These are phyloP conservation scores for Pythium dissotocum DNA, from an alignment of 352 stramenopile species.

Conservation along the genomic window DNA sequence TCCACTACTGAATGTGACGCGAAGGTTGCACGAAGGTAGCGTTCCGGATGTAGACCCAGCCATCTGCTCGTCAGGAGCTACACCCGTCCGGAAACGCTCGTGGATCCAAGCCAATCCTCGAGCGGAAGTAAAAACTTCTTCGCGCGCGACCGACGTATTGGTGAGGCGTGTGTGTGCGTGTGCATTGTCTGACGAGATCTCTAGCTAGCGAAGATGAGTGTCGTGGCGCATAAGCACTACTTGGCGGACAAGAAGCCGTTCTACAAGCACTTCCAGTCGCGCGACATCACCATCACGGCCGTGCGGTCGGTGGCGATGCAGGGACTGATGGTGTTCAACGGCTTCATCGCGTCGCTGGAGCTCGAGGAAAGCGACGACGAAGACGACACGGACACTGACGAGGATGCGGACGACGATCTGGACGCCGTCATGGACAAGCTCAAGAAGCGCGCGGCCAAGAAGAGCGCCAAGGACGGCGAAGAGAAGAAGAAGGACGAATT, in stretches of 20 bases:
- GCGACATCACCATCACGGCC: constrained; percentile 65
- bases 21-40: constrained; percentile 26
- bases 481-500: constrained; percentile 41
- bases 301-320: constrained; percentile 64
- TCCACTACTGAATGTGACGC: not conserved
- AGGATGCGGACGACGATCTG: constrained; percentile 34
- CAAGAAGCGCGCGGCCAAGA: constrained; percentile 27
- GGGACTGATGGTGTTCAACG: constrained; percentile 74
- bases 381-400: constrained; percentile 36
- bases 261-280: constrained; percentile 80
- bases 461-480: constrained; percentile 13
- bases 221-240: constrained; percentile 60
- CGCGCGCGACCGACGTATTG: not conserved
- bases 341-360: constrained; percentile 74
- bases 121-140: not conserved
- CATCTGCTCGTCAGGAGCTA: not conserved
- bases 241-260: constrained; percentile 86
- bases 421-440: constrained; percentile 12
- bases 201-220: constrained; percentile 46
- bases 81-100: constrained; percentile 3
- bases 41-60: not conserved
- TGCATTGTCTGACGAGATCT: not conserved
- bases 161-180: not conserved
- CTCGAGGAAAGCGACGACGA: constrained; percentile 61
- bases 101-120: constrained; percentile 3